Evolutionary conservation across 768 basidiomycete species (phyloP).

Genomic region (Strobilomyces dryophilus): DNA sequence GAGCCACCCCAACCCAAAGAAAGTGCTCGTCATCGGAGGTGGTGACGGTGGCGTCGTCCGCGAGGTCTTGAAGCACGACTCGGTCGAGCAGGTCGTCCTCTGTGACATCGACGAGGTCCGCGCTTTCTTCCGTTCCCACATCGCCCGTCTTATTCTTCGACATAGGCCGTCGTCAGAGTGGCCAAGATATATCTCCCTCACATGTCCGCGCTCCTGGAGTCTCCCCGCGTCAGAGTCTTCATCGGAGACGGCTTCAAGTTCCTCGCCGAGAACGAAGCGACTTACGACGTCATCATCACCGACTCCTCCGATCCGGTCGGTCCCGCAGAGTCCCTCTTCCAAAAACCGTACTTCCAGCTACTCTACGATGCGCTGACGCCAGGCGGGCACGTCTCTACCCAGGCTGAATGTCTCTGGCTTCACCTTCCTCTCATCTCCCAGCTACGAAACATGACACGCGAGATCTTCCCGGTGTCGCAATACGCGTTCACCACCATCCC

Average conservation of each 20-base stretch:
- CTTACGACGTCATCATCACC: constrained; percentile 97
- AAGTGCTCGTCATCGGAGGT: constrained; percentile 95
- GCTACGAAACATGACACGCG: constrained; percentile 62
- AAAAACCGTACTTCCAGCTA: constrained; percentile 95
- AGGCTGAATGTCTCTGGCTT: constrained; percentile 94
- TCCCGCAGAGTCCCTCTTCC: constrained; percentile 90
- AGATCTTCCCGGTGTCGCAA: constrained; percentile 75
- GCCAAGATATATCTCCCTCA: constrained; percentile 92
- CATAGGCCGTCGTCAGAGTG: constrained; percentile 87
- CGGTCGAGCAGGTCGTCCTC: constrained; percentile 87
- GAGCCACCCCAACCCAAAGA: constrained; percentile 93
- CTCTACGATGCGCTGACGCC: constrained; percentile 85
- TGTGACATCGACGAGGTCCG: constrained; percentile 95
- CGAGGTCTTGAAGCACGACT: constrained; percentile 91
- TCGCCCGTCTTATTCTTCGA: not conserved
- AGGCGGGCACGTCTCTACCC: constrained; percentile 92
- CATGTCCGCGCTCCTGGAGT: constrained; percentile 81
- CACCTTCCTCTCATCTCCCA: constrained; percentile 84
- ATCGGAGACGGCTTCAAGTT: constrained; percentile 98
- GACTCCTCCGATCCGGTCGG: constrained; percentile 98
- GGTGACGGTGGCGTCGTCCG: constrained; percentile 98
- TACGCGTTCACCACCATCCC: constrained; percentile 97
- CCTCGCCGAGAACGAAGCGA: constrained; percentile 78
- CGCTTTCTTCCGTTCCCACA: not conserved
- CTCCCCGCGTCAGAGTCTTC: constrained; percentile 77